Evolutionary conservation across 768 basidiomycete species (phyloP).

Genomic region (Agrocybe praecox): DNA sequence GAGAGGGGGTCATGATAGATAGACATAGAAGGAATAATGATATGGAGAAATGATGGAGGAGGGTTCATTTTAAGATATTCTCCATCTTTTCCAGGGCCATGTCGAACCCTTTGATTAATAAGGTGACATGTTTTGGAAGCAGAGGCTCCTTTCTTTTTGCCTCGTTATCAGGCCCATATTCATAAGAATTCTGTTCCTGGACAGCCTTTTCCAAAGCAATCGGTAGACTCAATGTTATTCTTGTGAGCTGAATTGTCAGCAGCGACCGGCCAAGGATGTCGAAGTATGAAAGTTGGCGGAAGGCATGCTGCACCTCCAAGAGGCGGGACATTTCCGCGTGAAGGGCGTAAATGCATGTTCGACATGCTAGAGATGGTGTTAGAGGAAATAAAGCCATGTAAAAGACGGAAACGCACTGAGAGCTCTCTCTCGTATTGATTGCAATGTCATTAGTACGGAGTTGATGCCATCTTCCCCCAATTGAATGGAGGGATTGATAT

Average conservation of each 20-base stretch:
- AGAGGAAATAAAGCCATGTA: neutral
- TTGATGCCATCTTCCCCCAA: slow-evolving; percentile 81
- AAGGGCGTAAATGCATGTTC: slow-evolving; percentile 74
- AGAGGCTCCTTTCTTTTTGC: slow-evolving; percentile 28
- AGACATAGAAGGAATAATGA: neutral
- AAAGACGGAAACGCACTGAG: slow-evolving; percentile 55
- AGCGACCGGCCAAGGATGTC: slow-evolving; percentile 77
- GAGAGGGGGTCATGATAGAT: neutral
- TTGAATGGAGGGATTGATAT: slow-evolving; percentile 76
- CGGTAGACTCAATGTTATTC: slow-evolving; percentile 76
- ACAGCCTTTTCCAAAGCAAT: slow-evolving; percentile 74
- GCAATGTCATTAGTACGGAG: slow-evolving; percentile 69
- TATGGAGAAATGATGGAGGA: neutral
- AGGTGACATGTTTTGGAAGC: slow-evolving; percentile 59
- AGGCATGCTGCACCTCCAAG: slow-evolving; percentile 80
- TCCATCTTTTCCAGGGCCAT: slow-evolving; percentile 70
- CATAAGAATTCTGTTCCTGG: slow-evolving; percentile 41
- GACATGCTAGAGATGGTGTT: slow-evolving; percentile 54
- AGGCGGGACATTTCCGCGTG: slow-evolving; percentile 74
- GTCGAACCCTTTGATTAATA: slow-evolving; percentile 65
- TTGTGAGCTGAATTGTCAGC: slow-evolving; percentile 74
- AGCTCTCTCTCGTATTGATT: slow-evolving; percentile 72
- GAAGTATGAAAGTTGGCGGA: slow-evolving; percentile 76
- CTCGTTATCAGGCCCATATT: slow-evolving; percentile 7
- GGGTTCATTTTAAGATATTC: slow-evolving; percentile 42